Evolutionary conservation across 352 stramenopile genomes (phyloP).

Genomic region (Pythium phragmitis): DNA sequence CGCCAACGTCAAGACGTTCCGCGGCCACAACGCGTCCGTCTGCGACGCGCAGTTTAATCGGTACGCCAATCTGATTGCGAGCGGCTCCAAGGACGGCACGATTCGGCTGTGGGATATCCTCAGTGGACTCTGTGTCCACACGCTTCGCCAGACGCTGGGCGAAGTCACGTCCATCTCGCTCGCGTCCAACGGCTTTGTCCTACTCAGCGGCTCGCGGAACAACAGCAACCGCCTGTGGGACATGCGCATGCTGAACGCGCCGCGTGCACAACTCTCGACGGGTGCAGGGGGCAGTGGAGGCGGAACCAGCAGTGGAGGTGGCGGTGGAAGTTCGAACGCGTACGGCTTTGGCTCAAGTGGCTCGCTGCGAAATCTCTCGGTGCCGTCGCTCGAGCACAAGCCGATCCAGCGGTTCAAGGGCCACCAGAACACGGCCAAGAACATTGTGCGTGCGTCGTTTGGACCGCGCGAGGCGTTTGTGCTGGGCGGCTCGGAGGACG

Average conservation of each 20-base stretch:
- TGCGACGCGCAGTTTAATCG: constrained; percentile 88
- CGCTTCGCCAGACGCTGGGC: constrained; percentile 76
- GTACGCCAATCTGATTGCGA: constrained; percentile 85
- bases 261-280: constrained; percentile 56
- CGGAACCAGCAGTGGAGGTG: background rate
- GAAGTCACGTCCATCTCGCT: constrained; percentile 88
- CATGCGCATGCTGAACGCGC: constrained; percentile 81
- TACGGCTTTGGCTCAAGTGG: constrained; percentile 10
- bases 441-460: constrained; percentile 84
- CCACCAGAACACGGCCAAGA: constrained; percentile 89
- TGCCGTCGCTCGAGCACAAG: constrained; percentile 49
- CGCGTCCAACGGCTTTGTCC: constrained; percentile 72
- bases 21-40: constrained; percentile 75
- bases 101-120: constrained; percentile 89
- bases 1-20: constrained; percentile 73
- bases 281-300: constrained; percentile 6
- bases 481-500: constrained; percentile 84
- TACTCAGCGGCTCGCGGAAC: constrained; percentile 83
- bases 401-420: constrained; percentile 87
- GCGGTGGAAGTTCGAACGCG: too few relatives aligned
- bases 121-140: constrained; percentile 85
- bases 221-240: constrained; percentile 90
- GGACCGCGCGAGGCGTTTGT: constrained; percentile 84
- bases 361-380: constrained; percentile 28
- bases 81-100: constrained; percentile 82